phyloP scores from a whole-genome alignment of 345 rosid species.

The Brassica incana region DNA sequence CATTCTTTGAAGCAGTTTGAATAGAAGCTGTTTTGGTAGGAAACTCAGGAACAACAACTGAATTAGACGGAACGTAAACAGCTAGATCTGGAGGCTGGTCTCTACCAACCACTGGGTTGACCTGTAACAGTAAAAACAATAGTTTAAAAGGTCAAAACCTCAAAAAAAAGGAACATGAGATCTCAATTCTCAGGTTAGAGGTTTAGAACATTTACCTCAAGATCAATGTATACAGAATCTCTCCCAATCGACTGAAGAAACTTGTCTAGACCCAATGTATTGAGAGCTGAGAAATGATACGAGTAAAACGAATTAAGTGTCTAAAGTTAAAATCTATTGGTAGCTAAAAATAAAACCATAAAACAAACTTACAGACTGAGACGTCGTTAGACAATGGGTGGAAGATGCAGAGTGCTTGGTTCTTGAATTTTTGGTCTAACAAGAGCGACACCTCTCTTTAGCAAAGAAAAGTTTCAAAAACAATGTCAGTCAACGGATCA shows the following conservation, averaged over 20 bases:
- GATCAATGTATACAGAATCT: conserved; percentile 64
- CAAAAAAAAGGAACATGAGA: conserved; percentile 6
- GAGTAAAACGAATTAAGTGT: conserved; percentile 6
- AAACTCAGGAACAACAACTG: conserved; percentile 54
- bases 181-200: neutral
- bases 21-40: conserved; percentile 39
- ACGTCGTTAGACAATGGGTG: conserved; percentile 84
- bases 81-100: conserved; percentile 96
- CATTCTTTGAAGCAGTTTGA: conserved; percentile 39
- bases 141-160: neutral
- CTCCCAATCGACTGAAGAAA: conserved; percentile 72
- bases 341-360: neutral
- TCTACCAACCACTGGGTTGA: conserved; percentile 78
- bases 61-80: conserved; percentile 63
- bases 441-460: conserved; percentile 70
- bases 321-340: neutral
- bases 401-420: conserved; percentile 68
- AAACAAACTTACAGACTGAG: conserved; percentile 63
- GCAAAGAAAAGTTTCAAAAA: conserved; percentile 10
- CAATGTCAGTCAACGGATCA: neutral
- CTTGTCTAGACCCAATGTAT: conserved; percentile 60
- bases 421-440: conserved; percentile 73
- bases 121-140: conserved; percentile 47
- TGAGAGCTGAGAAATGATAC: conserved; percentile 55
- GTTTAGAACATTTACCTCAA: conserved; percentile 57